Evolutionary conservation across 148 eudicot species (phyloP).

Genomic region (Vaccinium myrtillus): DNA sequence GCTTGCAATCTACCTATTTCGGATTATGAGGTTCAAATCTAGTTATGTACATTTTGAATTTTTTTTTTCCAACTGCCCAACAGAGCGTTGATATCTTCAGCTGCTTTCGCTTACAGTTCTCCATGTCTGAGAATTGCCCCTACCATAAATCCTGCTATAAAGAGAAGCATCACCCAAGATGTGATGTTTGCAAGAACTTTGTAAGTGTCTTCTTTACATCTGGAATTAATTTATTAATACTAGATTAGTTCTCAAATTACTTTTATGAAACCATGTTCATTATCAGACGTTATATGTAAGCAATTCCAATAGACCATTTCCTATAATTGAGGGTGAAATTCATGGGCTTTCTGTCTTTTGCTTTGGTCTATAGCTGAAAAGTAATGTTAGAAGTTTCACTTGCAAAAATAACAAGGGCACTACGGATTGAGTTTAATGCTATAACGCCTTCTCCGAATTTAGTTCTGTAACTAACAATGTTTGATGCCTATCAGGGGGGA

Average conservation of each 20-base stretch:
- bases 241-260: neutral
- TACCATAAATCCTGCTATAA: constrained; percentile 88
- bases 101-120: constrained; percentile 50
- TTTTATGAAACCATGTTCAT: no score
- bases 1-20: constrained; percentile 75
- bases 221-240: neutral
- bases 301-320: neutral
- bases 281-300: neutral
- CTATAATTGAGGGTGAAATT: neutral
- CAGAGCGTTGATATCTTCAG: neutral
- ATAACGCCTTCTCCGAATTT: neutral
- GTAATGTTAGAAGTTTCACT: neutral
- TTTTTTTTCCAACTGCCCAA: constrained; percentile 6
- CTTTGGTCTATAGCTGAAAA: neutral
- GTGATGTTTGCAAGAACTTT: constrained; percentile 83
- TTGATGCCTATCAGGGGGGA: neutral
- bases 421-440: neutral
- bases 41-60: neutral
- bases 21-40: constrained; percentile 71
- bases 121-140: constrained; percentile 76
- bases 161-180: constrained; percentile 84
- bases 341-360: neutral
- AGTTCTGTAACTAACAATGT: neutral
- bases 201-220: constrained; percentile 40
- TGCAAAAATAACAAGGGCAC: neutral